phyloP scores from a whole-genome alignment of 2,329 filamentous ascomycete genomes.

The Colletotrichum noveboracense region DNA sequence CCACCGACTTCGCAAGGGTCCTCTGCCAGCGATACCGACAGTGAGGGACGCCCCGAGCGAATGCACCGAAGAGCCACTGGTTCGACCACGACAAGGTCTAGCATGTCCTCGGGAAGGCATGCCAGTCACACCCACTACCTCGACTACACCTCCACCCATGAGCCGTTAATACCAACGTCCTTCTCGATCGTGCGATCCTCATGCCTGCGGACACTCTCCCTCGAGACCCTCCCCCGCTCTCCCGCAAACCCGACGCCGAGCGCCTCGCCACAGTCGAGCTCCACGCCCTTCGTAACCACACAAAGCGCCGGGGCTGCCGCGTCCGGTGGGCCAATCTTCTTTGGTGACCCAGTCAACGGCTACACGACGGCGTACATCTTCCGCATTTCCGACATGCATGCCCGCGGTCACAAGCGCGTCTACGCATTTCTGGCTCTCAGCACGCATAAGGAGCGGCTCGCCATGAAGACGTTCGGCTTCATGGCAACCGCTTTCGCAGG shows the following conservation, averaged over 20 bases:
- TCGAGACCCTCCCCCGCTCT: constrained; percentile 67
- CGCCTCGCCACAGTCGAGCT: constrained; percentile 31
- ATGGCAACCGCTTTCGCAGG: constrained; percentile 68
- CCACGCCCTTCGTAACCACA: constrained; percentile 58
- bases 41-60: constrained; percentile 49
- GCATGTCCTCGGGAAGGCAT: constrained; percentile 60
- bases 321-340: constrained; percentile 71
- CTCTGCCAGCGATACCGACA: constrained; percentile 54
- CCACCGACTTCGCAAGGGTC: constrained; percentile 58
- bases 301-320: constrained; percentile 59
- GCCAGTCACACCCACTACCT: constrained; percentile 67
- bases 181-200: constrained; percentile 72
- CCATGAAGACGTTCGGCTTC: constrained; percentile 70
- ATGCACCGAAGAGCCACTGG: constrained; percentile 48
- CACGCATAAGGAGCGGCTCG: constrained; percentile 67
- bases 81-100: constrained; percentile 57
- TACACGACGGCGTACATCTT: constrained; percentile 76
- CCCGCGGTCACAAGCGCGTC: constrained; percentile 71
- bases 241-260: constrained; percentile 33
- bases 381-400: constrained; percentile 71
- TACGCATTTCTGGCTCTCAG: constrained; percentile 71
- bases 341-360: constrained; percentile 67
- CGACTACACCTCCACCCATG: constrained; percentile 72
- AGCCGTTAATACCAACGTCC: constrained; percentile 64
- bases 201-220: constrained; percentile 69